Percentiles rank a stretch among this genome's conserved stretches.
phyloP scores from a whole-genome alignment of 306 rosid genomes.

The Rosa persica region DNA sequence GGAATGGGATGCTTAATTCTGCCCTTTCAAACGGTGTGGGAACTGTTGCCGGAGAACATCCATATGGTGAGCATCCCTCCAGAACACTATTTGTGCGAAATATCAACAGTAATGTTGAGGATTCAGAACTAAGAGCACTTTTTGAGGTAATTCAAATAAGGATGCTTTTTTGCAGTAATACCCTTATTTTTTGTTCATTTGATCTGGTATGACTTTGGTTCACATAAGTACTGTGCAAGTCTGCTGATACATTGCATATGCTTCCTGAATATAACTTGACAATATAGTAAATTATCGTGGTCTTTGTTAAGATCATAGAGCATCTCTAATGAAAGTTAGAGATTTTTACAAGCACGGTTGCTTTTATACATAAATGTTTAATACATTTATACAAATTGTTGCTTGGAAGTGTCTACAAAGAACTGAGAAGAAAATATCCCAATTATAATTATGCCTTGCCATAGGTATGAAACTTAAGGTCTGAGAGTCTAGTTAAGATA shows the following conservation, averaged over 20 bases:
- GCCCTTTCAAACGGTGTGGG: slow-evolving; percentile 68
- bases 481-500: not conserved
- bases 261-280: not conserved
- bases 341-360: not conserved
- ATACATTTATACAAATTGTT: not conserved
- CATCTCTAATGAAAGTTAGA: not conserved
- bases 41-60: slow-evolving; percentile 92
- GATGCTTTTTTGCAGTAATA: slow-evolving; percentile 9
- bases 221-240: not conserved
- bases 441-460: not conserved
- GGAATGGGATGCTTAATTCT: slow-evolving; percentile 53
- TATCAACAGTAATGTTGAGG: slow-evolving; percentile 90
- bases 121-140: slow-evolving; percentile 71
- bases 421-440: not conserved
- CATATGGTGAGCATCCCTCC: slow-evolving; percentile 94
- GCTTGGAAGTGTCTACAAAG: not conserved
- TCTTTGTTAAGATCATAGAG: not conserved
- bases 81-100: slow-evolving; percentile 90
- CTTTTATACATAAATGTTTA: not conserved
- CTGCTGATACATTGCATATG: not conserved
- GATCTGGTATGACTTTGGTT: not conserved
- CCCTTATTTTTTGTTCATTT: slow-evolving; percentile 7
- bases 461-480: not conserved
- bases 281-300: not conserved
- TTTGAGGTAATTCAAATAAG: slow-evolving; percentile 66